Evolutionary conservation across 345 rosid species (phyloP).

Genomic region (Psidium friedrichsthalianum): DNA sequence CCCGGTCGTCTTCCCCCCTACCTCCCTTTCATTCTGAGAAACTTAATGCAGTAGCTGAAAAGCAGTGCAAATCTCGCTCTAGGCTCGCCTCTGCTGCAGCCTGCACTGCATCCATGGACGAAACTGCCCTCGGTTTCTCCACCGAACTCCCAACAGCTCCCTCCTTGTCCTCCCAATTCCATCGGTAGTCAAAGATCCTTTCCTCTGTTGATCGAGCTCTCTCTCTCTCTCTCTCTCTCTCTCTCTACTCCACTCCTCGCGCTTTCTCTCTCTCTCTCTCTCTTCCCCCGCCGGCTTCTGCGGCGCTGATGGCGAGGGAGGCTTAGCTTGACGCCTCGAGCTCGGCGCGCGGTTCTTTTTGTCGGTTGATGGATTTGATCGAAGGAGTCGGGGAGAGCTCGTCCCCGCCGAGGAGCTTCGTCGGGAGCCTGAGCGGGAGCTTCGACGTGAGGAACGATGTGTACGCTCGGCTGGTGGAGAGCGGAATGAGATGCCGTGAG

Average conservation of each 20-base stretch:
- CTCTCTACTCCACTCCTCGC: not conserved
- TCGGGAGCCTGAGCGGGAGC: conserved; percentile 20
- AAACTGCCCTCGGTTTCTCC: not conserved
- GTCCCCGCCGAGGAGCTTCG: conserved; percentile 56
- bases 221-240: not conserved
- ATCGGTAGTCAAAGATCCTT: conserved; percentile 41
- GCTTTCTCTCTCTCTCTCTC: not conserved
- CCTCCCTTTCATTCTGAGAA: not conserved
- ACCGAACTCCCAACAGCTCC: not conserved
- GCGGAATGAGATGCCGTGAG: conserved; percentile 34
- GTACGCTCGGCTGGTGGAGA: conserved; percentile 42
- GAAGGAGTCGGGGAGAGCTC: conserved; percentile 81
- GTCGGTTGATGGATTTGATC: conserved; percentile 40
- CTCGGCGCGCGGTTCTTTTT: too few relatives aligned
- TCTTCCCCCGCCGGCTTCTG: not conserved
- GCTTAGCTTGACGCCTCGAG: not conserved
- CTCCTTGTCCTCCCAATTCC: conserved; percentile 20
- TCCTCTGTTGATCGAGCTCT: not conserved
- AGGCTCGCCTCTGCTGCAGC: not conserved
- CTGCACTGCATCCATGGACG: not conserved
- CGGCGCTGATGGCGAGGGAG: not conserved
- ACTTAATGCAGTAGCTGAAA: not conserved
- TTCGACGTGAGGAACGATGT: conserved; percentile 43
- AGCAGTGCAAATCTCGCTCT: not conserved
- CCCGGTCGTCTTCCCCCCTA: not conserved